Base-by-base conservation (phyloP, 2,329 filamentous ascomycete genomes). In the Pseudocercospora fijiensis region DNA sequence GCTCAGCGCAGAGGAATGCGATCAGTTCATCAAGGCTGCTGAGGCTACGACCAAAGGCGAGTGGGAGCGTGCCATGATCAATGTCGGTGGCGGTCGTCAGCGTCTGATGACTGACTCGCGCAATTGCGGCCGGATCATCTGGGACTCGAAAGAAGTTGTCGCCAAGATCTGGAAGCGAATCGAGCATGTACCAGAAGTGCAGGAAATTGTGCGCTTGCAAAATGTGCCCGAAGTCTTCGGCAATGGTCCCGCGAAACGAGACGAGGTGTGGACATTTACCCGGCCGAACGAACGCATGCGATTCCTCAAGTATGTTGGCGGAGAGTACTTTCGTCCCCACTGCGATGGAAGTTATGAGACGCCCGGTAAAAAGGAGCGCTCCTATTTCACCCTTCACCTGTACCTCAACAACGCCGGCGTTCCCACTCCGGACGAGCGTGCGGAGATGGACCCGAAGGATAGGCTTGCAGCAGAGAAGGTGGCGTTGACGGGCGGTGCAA, bases 51-150 rank as follows among this genome's bases (percentile, higher is more conserved):
- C 77, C 58, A 64, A 66, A 6, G 77, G 71, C 64, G 75, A 79
- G 1, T 94, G 90, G 91, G 80, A 82, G 57, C 84, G 86, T 1
- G 91, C 90, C 0, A 82, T 91, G 75, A 82, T 93, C 62, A 89
- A 89, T 72, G 75, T 86, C 24, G 89, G 89, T 4, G 75, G 76
- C 4, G 89, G 89, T 2, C 78, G 74, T 62, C 87, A 94, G 76
- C 76, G 80, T 2, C 75, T 87, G 47, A 77, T 82, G 3, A 79
- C 83, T 1, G 82, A 86, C 8, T 85, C 85, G 56, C 83, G 91
- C 16, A 88, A 90, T 65, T 88, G 88, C 70, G 88, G 88, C n/a
- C 84, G 91, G 2, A 90, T 94, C 67, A 88, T 95, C 69, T 90
- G 87, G 84, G 90, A 95, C 72, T 77, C 83, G 13, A 79, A 82